A percentile compares a stretch with the other conserved stretches of the same genome.
phyloP scores from a whole-genome alignment of 805 yeast species.

The Lipomyces anomalus region DNA sequence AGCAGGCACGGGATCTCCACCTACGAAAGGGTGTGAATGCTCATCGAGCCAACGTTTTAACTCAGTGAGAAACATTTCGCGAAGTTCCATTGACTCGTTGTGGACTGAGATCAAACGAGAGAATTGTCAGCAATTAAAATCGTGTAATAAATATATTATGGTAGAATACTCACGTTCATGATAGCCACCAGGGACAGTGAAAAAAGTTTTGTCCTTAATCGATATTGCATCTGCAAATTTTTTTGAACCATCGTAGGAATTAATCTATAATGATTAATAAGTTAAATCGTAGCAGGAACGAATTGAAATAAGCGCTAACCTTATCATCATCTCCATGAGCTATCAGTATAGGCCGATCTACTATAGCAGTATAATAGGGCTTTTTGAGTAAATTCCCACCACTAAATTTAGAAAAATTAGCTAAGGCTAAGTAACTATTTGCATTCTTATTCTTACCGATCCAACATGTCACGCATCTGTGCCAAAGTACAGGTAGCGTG shows the following conservation, averaged over 20 bases:
- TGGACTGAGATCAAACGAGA: too few relatives aligned
- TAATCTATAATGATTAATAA: constrained; percentile 1
- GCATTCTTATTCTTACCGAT: constrained; percentile 2
- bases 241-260: constrained; percentile 20
- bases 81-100: too few relatives aligned
- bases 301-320: constrained; percentile 6
- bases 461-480: constrained; percentile 33
- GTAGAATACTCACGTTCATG: constrained; percentile 25
- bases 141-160: not conserved
- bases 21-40: too few relatives aligned
- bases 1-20: too few relatives aligned
- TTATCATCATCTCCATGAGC: constrained; percentile 31
- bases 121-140: too few relatives aligned
- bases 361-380: constrained; percentile 26
- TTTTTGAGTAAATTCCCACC: constrained; percentile 32
- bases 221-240: constrained; percentile 24
- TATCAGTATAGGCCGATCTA: constrained; percentile 34
- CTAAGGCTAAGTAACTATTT: too few relatives aligned
- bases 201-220: constrained; percentile 23
- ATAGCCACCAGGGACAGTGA: constrained; percentile 22
- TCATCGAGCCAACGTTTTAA: not conserved
- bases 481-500: constrained; percentile 29
- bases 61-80: not conserved
- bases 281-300: not conserved
- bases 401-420: constrained; percentile 11